Conservation (phyloP, 1,284 basidiomycete genomes). For the Trichosporon sp. region DNA sequence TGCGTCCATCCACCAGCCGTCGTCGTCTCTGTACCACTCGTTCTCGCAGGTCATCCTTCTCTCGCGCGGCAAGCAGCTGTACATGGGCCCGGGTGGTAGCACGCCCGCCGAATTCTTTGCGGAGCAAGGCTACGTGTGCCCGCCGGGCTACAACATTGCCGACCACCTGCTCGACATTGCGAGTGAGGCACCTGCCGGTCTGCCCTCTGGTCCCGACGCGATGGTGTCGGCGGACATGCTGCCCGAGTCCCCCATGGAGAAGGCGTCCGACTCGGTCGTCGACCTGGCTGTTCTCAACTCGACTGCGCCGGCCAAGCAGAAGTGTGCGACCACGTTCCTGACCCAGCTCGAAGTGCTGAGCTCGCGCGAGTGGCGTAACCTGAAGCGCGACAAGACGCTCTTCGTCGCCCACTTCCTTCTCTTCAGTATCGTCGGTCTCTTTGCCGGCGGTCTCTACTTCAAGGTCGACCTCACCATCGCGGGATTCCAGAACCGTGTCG, state of each 20-base stretch:
- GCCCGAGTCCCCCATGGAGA: neutral
- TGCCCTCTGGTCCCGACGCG: neutral
- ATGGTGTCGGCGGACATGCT: neutral
- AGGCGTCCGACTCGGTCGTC: neutral
- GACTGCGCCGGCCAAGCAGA: conserved; percentile 2
- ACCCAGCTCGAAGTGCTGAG: conserved; percentile 80
- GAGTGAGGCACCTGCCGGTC: conserved; percentile 58
- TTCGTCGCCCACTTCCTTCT: conserved; percentile 75
- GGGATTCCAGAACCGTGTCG: conserved; percentile 87
- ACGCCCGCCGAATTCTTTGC: conserved; percentile 69
- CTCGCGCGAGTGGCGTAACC: conserved; percentile 77
- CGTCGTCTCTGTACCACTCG: conserved; percentile 77
- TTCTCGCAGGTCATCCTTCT: conserved; percentile 81
- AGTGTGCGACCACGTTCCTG: conserved; percentile 68
- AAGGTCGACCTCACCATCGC: conserved; percentile 76
- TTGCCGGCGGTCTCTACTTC: conserved; percentile 79
- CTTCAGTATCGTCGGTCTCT: conserved; percentile 72
- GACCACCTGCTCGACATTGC: conserved; percentile 86
- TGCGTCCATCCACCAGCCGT: conserved; percentile 82
- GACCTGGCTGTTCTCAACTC: conserved; percentile 16
- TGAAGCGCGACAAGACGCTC: conserved; percentile 75
- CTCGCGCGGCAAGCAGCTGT: conserved; percentile 74
- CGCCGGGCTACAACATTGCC: conserved; percentile 80
- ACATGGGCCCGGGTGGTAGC: conserved; percentile 72
- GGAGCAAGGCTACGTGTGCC: conserved; percentile 60